Evolutionary conservation across 345 rosid species (phyloP), one percentile per base, ranked within the genome.

Genomic region (Ceriops zippeliana): DNA sequence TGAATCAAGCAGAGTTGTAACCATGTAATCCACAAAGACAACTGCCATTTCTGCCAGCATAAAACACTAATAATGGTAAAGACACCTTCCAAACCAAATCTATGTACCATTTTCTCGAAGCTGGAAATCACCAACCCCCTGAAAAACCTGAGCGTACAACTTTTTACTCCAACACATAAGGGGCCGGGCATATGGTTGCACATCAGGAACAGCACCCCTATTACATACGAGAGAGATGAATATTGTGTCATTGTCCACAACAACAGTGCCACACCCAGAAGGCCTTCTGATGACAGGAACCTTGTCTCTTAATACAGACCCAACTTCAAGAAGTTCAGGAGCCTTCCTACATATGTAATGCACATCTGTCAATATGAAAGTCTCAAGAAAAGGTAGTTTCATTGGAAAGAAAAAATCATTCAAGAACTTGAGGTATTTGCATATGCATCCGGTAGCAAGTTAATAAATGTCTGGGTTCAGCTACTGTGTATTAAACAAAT

Each of bases 231-330:
- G 81, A 70, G 96, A 86, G 67, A 86, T 86, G 80, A 93, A 90
- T 38, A 93, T 6, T 20, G 98, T 93, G 61, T 80, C 89, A 3
- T 58, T 28, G 61, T 93, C 97, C 26, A 89, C 98, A 67, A 90
- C 70, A 76, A 93, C 96, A 64, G 98, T 90, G 69, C 97, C 98
- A 70, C 98, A 93, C 64, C 97, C 97, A 0, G 89, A 84, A 73
- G 90, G 90, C 75, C 98, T 73, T 79, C 82, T 86, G 57, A 89
- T 82, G 4, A 90, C 97, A 46, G 97, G 96, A 80, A 89, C 70
- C 69, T 71, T 78, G 71, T 89, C 85, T 53, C 61, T 76, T 61
- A 89, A 72, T 47, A 93, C 91, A 34, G 79, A 72, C 63, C 71
- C 77, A 79, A 84, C 70, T 70, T 93, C 89, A 69, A 93, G 75